phyloP scores from a whole-genome alignment of 768 basidiomycete genomes.

The Mycena floridula region DNA sequence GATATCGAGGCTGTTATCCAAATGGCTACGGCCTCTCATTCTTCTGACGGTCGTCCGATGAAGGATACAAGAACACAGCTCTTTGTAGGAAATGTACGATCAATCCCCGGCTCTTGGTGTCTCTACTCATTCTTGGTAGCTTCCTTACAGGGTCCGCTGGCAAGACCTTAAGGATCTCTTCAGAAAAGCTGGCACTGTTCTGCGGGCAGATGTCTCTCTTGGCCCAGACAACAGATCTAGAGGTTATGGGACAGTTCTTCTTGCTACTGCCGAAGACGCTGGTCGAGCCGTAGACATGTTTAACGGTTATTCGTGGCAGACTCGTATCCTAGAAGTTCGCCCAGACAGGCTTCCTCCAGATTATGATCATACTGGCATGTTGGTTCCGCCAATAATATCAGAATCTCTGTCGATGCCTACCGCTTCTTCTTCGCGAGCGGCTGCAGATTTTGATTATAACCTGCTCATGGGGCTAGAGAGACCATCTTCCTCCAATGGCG shows the following conservation, averaged over 20 bases:
- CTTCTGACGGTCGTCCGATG: conserved; percentile 47
- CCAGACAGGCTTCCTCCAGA: conserved; percentile 76
- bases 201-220: conserved; percentile 72
- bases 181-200: conserved; percentile 86
- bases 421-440: conserved; percentile 6
- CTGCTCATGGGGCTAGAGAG: conserved; percentile 11
- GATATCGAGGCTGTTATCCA: conserved; percentile 92
- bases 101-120: conserved; percentile 4
- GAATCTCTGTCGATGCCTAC: conserved; percentile 1
- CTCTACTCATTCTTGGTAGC: conserved; percentile 34
- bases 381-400: too few relatives aligned
- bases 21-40: conserved; percentile 74
- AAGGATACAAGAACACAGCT: conserved; percentile 92
- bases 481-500: conserved; percentile 13
- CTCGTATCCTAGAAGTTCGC: conserved; percentile 84
- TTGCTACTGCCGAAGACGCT: conserved; percentile 93
- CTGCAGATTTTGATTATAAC: conserved; percentile 19
- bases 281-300: conserved; percentile 93
- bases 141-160: conserved; percentile 97
- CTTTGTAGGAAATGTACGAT: conserved; percentile 88
- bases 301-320: conserved; percentile 97
- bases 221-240: conserved; percentile 88
- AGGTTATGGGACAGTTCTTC: conserved; percentile 91
- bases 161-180: conserved; percentile 99
- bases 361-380: conserved; percentile 36